Evolutionary conservation across 73 alveolate genomes (phyloP), one percentile per base, ranked within the genome.

Genomic region (Symbiodinium natans): DNA sequence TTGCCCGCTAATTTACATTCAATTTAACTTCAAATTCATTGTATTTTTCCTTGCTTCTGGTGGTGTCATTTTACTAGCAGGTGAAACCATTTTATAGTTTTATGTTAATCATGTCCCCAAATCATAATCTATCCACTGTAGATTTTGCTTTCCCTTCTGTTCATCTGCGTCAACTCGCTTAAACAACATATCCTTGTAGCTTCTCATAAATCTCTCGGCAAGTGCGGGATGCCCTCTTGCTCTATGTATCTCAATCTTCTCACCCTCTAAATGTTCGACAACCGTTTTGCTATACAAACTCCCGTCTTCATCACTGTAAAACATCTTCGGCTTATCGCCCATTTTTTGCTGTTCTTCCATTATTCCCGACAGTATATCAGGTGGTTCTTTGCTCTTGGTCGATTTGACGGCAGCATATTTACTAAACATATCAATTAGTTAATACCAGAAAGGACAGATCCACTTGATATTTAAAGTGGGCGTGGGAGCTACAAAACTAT

Each of bases 161-260:
- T 59, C 77, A 59, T 59, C 36, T 59, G 77, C 77, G 11, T 59
- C 77, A 59, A 59, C n/a, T 59, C 77, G 77, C 77, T 59, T 59
- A 25, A 59, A 59, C 77, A 59, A 27, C 77, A 59, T 59, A 27
- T 59, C 77, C 34, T 59, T 59, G 21, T 59, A 59, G 27, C 34
- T 59, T 59, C 34, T 19, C 11, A 59, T 59, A 25, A 59, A 59
- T 25, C 77, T 59, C 77, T 59, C 77, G 77, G 77, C 34, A 31
- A 59, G 21, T 17, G 77, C 77, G 11, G 77, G 77, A 59, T 59
- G 77, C 31, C 77, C 77, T 59, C 77, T 59, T 59, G 77, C 21
- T 27, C 34, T 59, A 59, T 59, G 77, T 59, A 59, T 59, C 77
- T 59, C 77, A 59, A 59, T 59, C 31, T 59, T 59, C 34, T 59